Base-by-base conservation (phyloP, 768 basidiomycete species). In the Suillus variegatus region DNA sequence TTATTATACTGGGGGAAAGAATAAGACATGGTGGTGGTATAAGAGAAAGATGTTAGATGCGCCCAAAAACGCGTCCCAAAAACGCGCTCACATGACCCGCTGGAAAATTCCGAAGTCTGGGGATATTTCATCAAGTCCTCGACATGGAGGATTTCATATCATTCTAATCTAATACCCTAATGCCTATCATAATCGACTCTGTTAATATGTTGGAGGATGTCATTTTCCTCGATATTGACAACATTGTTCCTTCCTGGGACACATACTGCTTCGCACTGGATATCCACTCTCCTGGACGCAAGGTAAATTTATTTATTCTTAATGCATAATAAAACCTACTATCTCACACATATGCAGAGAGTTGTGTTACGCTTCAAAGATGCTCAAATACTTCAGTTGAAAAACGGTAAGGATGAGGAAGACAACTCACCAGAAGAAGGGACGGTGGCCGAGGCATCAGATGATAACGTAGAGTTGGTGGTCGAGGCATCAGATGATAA, bases 201-300 rank as follows among this genome's bases (percentile, higher is more conserved):
- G 60, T 61, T 12, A 43, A 18, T 6, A 61, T 61, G 10, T n/a
- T 61, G 2, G 60, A 44, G 35, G 60, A 61, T n/a, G 14, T 61
- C 6, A 61, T 61, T 25, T 44, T 61, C 60, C 60, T 61, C 10
- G 16, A 61, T 61, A 44, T 61, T 43, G 40, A 32, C 44, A 44
- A 44, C 12, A 5, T 61, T 25, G 40, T 28, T 28, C 32, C 36
- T 14, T 28, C 38, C 14, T 61, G 60, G 60, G 20, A 61, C 40
- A 61, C 60, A 41, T 61, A 61, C 60, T 41, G 40, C 25, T 61
- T 61, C 9, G 40, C 38, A 38, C 38, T 61, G 10, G 60, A 61
- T 41, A 18, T 61, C 22, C 0, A 44, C 22, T 41, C 32, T 61
- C 60, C 60, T 25, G 40, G 60, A 35, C 9, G 8, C 16, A 61